Evolutionary conservation across 73 alveolate species (phyloP), one percentile per base, ranked within the genome.

Genomic region (Tetrahymena elliotti): DNA sequence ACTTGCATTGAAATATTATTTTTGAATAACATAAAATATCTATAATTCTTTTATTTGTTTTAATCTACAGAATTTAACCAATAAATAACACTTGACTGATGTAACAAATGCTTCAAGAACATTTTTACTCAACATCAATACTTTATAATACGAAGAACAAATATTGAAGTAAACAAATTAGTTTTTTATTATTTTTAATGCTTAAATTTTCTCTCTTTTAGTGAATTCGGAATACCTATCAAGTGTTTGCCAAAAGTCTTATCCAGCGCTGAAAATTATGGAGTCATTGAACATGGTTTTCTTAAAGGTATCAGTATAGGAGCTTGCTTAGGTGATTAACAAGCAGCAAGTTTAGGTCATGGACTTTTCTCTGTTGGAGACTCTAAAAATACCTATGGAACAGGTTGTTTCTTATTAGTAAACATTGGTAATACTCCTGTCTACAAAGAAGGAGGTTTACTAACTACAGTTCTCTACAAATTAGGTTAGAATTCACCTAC

Each of bases 301-400:
- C 93, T 97, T 39, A 40, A 95, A 37, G 98, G 98, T 12, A 98
- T 97, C 27, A 93, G 93, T 22, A 97, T 97, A 4, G 94, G 97
- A 38, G 98, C 98, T 36, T 98, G 97, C 40, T 35, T 97, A 35
- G 99, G 99, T 52, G 99, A 97, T 96, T 96, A 97, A 84, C 96
- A 97, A 96, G 98, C 98, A 40, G 99, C 99, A 33, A 96, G 98
- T 92, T 52, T 97, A 27, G 99, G 99, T 9, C 99, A 97, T 96
- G 95, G 94, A 16, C 22, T 95, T 4, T 93, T 97, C 31, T 41
- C 94, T 38, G 94, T 40, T 24, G 98, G 98, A 20, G 98, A 97
- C 84, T 97, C 96, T 18, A 97, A 97, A 93, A 97, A 95, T 37
- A 97, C 99, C 8, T 96, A 97, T 88, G 99, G 99, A 16, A 97